phyloP scores from a whole-genome alignment of 495 filamentous ascomycete species.

The Xylaria longipes region DNA sequence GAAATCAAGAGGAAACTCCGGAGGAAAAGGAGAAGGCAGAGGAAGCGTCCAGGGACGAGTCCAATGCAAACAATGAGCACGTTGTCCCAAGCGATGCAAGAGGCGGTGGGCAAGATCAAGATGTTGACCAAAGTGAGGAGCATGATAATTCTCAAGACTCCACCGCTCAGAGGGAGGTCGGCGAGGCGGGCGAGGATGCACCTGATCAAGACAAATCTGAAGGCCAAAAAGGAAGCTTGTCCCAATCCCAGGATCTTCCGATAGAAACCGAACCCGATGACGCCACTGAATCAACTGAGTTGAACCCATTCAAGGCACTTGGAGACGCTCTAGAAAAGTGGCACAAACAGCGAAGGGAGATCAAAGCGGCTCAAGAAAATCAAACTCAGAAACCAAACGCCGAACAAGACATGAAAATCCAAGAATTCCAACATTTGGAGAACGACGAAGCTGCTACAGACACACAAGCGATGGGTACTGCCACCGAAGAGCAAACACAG shows the following conservation, averaged over 20 bases:
- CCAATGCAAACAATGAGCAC: constrained; percentile 66
- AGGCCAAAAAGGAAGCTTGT: constrained; percentile 55
- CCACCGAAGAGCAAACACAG: constrained; percentile 82
- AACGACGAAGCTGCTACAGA: constrained; percentile 81
- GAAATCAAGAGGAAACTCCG: constrained; percentile 52
- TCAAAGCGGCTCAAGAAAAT: constrained; percentile 70
- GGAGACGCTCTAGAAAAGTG: constrained; percentile 93
- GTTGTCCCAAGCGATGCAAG: constrained; percentile 70
- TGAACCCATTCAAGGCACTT: constrained; percentile 84
- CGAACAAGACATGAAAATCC: constrained; percentile 64
- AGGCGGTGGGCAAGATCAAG: constrained; percentile 63
- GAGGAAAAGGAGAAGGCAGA: constrained; percentile 40
- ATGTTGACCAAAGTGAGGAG: constrained; percentile 51
- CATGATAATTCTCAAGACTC: constrained; percentile 51
- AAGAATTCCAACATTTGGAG: constrained; percentile 87
- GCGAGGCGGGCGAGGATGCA: constrained; percentile 54
- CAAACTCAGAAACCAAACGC: constrained; percentile 55
- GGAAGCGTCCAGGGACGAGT: constrained; percentile 53
- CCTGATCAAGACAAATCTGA: constrained; percentile 57
- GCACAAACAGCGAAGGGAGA: constrained; percentile 83
- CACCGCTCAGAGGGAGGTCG: constrained; percentile 54
- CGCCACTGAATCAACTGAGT: constrained; percentile 50
- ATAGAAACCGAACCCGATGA: constrained; percentile 54
- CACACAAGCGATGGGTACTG: constrained; percentile 88
- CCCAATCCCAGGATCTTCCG: constrained; percentile 60